Percentiles rank a stretch among this genome's conserved stretches.
Conservation (phyloP, 192 early-diverging fungal genomes). For the Dimargaris verticillata region DNA sequence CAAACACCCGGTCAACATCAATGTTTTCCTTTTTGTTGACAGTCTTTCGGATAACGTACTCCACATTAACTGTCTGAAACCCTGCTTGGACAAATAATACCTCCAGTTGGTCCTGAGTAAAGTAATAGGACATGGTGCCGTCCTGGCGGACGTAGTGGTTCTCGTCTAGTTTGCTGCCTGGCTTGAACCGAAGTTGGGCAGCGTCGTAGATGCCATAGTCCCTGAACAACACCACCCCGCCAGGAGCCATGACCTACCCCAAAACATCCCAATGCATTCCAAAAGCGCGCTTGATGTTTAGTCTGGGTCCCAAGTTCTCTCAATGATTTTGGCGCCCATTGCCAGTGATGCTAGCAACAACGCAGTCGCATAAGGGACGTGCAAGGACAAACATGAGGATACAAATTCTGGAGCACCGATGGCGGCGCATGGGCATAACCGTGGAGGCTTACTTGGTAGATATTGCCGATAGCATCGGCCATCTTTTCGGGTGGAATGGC, state of each 20-base stretch:
- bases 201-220: constrained; percentile 98
- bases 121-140: constrained; percentile 90
- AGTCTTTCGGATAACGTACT: constrained; percentile 51
- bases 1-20: constrained; percentile 51
- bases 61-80: constrained; percentile 33
- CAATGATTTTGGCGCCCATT: too few relatives aligned
- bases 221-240: constrained; percentile 73
- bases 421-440: too few relatives aligned
- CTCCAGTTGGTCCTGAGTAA: constrained; percentile 43
- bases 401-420: too few relatives aligned
- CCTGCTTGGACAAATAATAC: constrained; percentile 45
- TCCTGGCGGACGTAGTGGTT: constrained; percentile 97
- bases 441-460: constrained; percentile 27
- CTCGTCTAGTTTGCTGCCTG: constrained; percentile 70
- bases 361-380: too few relatives aligned
- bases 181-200: constrained; percentile 92
- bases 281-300: too few relatives aligned
- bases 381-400: too few relatives aligned
- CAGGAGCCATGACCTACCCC: constrained; percentile 57
- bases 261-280: too few relatives aligned
- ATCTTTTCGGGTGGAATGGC: constrained; percentile 79
- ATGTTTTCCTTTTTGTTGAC: constrained; percentile 48
- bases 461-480: constrained; percentile 62
- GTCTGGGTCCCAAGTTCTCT: too few relatives aligned
- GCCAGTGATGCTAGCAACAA: too few relatives aligned